phyloP scores from a whole-genome alignment of 164 flowering plant species.

The Litsea cubeba region DNA sequence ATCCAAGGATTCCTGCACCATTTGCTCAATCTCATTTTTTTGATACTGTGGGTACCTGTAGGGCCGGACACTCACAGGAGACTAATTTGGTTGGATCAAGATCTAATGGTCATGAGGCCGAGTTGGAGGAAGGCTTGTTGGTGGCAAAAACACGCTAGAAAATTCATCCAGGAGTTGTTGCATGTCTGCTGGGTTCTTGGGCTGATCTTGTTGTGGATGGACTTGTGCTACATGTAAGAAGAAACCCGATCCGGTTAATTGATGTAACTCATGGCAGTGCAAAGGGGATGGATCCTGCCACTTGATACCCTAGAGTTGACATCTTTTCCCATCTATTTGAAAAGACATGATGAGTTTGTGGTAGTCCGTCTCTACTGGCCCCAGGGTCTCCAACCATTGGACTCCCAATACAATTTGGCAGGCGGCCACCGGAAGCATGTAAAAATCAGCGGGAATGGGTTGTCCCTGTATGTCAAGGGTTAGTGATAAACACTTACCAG shows the following conservation, averaged over 20 bases:
- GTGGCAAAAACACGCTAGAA: background rate
- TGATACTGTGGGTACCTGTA: conserved; percentile 3
- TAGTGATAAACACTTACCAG: too few relatives aligned
- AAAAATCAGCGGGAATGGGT: too few relatives aligned
- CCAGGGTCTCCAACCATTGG: background rate
- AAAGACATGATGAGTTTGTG: background rate
- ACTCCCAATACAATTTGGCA: background rate
- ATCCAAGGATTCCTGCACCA: background rate
- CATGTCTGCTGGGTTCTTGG: background rate
- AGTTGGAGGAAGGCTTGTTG: background rate
- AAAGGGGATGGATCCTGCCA: background rate
- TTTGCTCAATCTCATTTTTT: background rate
- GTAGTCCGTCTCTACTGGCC: background rate
- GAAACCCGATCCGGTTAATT: background rate
- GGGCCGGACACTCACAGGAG: background rate
- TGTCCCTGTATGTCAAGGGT: too few relatives aligned
- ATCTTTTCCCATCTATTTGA: background rate
- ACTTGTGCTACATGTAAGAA: background rate
- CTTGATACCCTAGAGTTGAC: background rate
- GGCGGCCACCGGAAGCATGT: too few relatives aligned
- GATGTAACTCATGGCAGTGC: background rate
- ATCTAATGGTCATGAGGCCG: background rate
- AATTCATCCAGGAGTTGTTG: background rate
- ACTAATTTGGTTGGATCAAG: background rate
- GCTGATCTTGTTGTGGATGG: background rate